A percentile compares a stretch with the other conserved stretches of the same genome.
Conservation (phyloP, 1,284 basidiomycete genomes). For the Malassezia sympodialis region DNA sequence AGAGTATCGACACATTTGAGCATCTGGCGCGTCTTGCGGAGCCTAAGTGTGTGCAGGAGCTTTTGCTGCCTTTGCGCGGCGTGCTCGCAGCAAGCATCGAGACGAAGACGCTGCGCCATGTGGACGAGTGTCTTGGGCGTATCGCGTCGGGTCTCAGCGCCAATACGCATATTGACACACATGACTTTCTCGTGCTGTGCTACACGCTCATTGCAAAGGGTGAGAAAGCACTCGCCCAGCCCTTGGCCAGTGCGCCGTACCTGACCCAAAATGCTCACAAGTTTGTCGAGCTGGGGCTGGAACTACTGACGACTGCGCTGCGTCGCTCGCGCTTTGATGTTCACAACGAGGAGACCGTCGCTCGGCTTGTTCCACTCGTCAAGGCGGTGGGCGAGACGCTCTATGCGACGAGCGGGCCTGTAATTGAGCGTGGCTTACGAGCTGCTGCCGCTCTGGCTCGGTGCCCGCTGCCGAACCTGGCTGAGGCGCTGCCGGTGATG, state of each 20-base stretch:
- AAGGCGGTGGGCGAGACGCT: constrained; percentile 81
- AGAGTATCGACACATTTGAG: constrained; percentile 46
- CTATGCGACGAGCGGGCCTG: constrained; percentile 69
- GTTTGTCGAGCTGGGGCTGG: constrained; percentile 84
- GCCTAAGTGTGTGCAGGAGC: constrained; percentile 56
- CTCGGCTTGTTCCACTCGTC: constrained; percentile 76
- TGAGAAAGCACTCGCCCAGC: constrained; percentile 57
- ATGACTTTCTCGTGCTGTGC: constrained; percentile 70
- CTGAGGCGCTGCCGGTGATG: constrained; percentile 70
- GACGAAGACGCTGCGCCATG: constrained; percentile 68
- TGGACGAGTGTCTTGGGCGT: constrained; percentile 77
- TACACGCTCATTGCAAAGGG: constrained; percentile 85
- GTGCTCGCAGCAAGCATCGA: constrained; percentile 79
- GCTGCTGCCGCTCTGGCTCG: constrained; percentile 71
- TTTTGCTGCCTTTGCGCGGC: constrained; percentile 70
- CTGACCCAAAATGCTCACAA: constrained; percentile 56
- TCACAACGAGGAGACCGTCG: constrained; percentile 60
- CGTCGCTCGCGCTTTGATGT: constrained; percentile 78
- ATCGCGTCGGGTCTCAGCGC: constrained; percentile 74
- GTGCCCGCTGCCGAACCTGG: constrained; percentile 69
- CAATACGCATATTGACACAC: constrained; percentile 63
- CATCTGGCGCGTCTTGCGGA: constrained; percentile 34
- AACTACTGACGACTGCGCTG: constrained; percentile 79
- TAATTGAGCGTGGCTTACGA: constrained; percentile 71
- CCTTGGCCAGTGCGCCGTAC: constrained; percentile 27